These are phyloP conservation scores for Penicillium alfredii DNA, from an alignment of 495 filamentous ascomycete genomes.

Conservation along the genomic window DNA sequence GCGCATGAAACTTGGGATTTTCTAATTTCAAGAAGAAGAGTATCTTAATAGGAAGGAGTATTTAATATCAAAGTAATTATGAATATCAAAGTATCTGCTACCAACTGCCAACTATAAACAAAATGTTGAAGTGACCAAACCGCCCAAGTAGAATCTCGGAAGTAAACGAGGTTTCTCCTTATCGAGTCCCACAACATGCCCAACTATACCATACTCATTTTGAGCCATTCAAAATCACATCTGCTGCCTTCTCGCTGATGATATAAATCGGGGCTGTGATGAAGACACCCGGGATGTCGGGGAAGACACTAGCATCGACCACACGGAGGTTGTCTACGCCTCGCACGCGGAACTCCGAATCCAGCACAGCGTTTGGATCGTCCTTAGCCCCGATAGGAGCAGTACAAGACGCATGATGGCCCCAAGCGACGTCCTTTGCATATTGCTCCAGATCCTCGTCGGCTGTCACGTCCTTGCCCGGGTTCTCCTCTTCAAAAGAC, in stretches of 20 bases:
- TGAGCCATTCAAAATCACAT: slow-evolving; percentile 54
- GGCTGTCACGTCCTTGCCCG: slow-evolving; percentile 34
- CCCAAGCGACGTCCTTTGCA: slow-evolving; percentile 49
- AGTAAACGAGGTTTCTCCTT: no score
- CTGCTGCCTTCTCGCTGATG: slow-evolving; percentile 58
- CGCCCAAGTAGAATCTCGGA: no score
- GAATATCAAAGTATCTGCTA: no score
- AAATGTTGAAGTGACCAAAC: no score
- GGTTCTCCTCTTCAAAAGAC: slow-evolving; percentile 40
- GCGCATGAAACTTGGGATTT: no score
- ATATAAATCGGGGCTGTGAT: slow-evolving; percentile 54
- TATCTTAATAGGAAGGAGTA: no score
- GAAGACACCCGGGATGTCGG: slow-evolving; percentile 54
- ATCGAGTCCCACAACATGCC: no score
- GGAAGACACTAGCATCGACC: slow-evolving; percentile 57
- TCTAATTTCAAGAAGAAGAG: no score
- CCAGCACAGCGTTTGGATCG: slow-evolving; percentile 55
- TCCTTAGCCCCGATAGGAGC: slow-evolving; percentile 50
- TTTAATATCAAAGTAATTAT: no score
- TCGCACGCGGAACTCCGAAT: slow-evolving; percentile 51
- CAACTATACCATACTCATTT: no score
- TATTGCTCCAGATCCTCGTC: slow-evolving; percentile 42
- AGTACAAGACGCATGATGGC: slow-evolving; percentile 56
- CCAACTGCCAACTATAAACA: no score
- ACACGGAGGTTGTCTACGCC: slow-evolving; percentile 50